A percentile compares a stretch with the other conserved stretches of the same genome.
These are phyloP conservation scores for Begonia masoniana DNA, from an alignment of 306 rosid genomes.

Conservation along the genomic window DNA sequence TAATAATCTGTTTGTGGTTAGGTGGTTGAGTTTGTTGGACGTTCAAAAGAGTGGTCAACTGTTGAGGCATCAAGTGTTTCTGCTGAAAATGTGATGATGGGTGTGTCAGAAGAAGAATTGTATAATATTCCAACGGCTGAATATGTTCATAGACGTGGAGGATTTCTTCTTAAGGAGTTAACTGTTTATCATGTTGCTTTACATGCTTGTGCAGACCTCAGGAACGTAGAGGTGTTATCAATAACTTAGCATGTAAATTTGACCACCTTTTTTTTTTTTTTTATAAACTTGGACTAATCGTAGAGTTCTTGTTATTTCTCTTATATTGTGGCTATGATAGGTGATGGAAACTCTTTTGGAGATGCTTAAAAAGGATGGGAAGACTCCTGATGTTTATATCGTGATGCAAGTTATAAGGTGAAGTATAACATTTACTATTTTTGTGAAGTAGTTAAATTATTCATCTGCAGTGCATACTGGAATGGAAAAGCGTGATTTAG, in stretches of 20 bases:
- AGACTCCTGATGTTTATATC: constrained; percentile 51
- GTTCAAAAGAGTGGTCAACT: constrained; percentile 62
- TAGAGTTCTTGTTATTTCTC: constrained; percentile 4
- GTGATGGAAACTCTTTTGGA: constrained; percentile 56
- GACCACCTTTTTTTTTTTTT: too few relatives aligned
- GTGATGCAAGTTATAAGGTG: constrained; percentile 71
- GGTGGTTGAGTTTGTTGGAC: constrained; percentile 87
- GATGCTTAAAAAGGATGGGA: constrained; percentile 59
- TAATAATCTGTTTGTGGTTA: constrained; percentile 24
- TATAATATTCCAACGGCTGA: constrained; percentile 90
- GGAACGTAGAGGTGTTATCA: constrained; percentile 54
- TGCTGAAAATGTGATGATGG: constrained; percentile 84
- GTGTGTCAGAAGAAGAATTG: constrained; percentile 74
- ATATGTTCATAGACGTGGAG: constrained; percentile 43
- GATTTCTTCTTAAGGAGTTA: constrained; percentile 34
- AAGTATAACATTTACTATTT: constrained; percentile 5
- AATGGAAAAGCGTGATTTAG: too few relatives aligned
- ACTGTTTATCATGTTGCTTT: constrained; percentile 69
- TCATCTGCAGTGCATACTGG: too few relatives aligned
- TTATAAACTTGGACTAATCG: too few relatives aligned
- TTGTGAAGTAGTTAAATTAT: too few relatives aligned
- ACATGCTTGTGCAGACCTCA: constrained; percentile 72
- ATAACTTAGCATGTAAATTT: not conserved
- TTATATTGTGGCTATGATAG: constrained; percentile 27
- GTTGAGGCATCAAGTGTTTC: constrained; percentile 49